These are phyloP conservation scores for Rhizopogon roseolus DNA, from an alignment of 768 basidiomycete genomes.

Conservation along the genomic window DNA sequence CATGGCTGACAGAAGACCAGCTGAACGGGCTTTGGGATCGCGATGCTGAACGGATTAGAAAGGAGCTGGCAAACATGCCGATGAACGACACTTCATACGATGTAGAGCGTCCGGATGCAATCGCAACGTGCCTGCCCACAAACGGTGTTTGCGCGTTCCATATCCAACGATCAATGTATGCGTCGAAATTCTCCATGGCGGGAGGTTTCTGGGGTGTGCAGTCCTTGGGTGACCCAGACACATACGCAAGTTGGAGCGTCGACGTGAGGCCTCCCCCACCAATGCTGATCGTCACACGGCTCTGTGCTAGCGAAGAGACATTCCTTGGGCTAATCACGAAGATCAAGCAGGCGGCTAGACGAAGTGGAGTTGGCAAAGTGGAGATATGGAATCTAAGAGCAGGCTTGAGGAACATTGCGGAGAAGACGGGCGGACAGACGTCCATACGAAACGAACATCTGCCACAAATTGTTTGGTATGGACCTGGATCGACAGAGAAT, in stretches of 20 bases:
- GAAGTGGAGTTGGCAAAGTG: constrained; percentile 31
- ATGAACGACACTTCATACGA: constrained; percentile 6
- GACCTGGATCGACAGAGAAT: too few relatives aligned
- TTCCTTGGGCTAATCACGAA: constrained; percentile 32
- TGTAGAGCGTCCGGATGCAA: constrained; percentile 9
- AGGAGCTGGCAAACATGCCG: constrained; percentile 18
- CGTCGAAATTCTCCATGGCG: constrained; percentile 7
- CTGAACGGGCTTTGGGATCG: constrained; percentile 33
- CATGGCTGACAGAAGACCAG: constrained; percentile 32
- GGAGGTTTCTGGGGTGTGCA: constrained; percentile 17
- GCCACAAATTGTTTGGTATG: too few relatives aligned
- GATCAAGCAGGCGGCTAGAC: constrained; percentile 31
- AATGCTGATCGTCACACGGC: constrained; percentile 40
- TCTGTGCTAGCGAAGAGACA: constrained; percentile 25
- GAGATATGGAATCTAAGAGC: constrained; percentile 39
- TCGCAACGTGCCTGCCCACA: constrained; percentile 37
- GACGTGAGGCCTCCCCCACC: constrained; percentile 26
- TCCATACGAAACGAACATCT: too few relatives aligned
- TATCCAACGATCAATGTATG: constrained; percentile 26
- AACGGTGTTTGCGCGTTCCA: constrained; percentile 40
- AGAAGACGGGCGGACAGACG: too few relatives aligned
- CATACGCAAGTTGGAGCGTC: constrained; percentile 43
- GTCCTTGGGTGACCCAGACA: constrained; percentile 7
- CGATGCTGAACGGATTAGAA: constrained; percentile 35
- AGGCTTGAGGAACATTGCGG: too few relatives aligned